A percentile compares a stretch with the other conserved stretches of the same genome.
phyloP scores from a whole-genome alignment of 164 flowering plant species.

The Macadamia tetraphylla region DNA sequence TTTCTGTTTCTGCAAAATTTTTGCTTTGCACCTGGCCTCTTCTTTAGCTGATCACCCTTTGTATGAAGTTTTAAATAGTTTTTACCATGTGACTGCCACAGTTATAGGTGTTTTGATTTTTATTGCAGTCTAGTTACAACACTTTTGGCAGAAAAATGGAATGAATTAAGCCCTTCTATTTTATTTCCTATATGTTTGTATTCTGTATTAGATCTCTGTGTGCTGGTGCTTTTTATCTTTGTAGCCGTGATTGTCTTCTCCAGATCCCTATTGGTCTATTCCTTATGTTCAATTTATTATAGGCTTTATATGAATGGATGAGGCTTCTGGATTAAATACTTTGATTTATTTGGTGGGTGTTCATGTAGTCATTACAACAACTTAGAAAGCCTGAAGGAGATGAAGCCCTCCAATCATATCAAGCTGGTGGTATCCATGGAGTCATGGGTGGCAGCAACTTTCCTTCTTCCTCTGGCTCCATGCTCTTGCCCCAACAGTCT shows the following conservation, averaged over 20 bases:
- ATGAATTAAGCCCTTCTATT: no score
- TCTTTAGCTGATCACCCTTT: no score
- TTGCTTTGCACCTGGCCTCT: no score
- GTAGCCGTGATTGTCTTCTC: neutral
- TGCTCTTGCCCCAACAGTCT: slow-evolving; percentile 55
- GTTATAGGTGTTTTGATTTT: no score
- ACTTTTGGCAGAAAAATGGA: no score
- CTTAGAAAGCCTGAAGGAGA: slow-evolving; percentile 74
- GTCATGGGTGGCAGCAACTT: slow-evolving; percentile 52
- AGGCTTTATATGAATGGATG: neutral
- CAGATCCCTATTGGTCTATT: neutral
- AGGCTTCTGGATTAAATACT: neutral
- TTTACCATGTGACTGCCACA: no score
- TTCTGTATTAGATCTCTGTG: no score
- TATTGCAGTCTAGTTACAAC: no score
- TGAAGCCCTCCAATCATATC: slow-evolving; percentile 67
- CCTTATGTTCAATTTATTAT: neutral
- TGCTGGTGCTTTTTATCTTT: no score
- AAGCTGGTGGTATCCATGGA: slow-evolving; percentile 61
- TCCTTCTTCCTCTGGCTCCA: slow-evolving; percentile 47
- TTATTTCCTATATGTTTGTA: no score
- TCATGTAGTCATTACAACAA: slow-evolving; percentile 50
- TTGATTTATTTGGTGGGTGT: neutral
- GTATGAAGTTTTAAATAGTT: no score
- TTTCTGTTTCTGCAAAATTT: no score